These are phyloP conservation scores for Heritiera littoralis DNA, from an alignment of 345 rosid species.

Conservation along the genomic window DNA sequence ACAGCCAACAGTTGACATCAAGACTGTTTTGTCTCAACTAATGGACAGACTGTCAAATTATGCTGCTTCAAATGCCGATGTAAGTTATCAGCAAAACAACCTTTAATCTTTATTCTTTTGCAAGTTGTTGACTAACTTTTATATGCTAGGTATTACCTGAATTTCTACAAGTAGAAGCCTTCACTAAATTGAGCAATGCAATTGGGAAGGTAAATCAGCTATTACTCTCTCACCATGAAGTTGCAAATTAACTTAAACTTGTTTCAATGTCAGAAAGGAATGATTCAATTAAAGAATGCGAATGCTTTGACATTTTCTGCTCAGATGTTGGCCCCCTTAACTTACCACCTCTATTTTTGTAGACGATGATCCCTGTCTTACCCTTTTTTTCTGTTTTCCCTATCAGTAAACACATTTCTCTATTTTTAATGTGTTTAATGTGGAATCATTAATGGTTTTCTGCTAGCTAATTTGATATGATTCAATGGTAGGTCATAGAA, in stretches of 20 bases:
- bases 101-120: slow-evolving; percentile 2
- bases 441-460: background rate
- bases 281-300: background rate
- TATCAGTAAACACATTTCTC: background rate
- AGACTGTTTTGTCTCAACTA: slow-evolving; percentile 72
- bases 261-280: background rate
- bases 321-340: background rate
- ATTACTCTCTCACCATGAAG: slow-evolving; percentile 22
- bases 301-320: background rate
- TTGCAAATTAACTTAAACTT: slow-evolving; percentile 4
- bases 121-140: slow-evolving; percentile 12
- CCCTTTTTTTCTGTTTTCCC: background rate
- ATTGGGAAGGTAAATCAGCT: slow-evolving; percentile 65
- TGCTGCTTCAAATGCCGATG: slow-evolving; percentile 79
- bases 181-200: slow-evolving; percentile 73
- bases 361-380: background rate
- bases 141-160: slow-evolving; percentile 61
- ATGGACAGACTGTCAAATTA: slow-evolving; percentile 92
- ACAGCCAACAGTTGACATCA: slow-evolving; percentile 85
- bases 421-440: background rate
- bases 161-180: slow-evolving; percentile 95
- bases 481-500: slow-evolving; percentile 67
- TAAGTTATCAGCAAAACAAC: slow-evolving; percentile 32
- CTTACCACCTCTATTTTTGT: background rate
- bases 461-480: background rate